A percentile compares a stretch with the other conserved stretches of the same genome.
Evolutionary conservation across 352 stramenopile genomes (phyloP).

Genomic region (Phytophthora pinifolia): DNA sequence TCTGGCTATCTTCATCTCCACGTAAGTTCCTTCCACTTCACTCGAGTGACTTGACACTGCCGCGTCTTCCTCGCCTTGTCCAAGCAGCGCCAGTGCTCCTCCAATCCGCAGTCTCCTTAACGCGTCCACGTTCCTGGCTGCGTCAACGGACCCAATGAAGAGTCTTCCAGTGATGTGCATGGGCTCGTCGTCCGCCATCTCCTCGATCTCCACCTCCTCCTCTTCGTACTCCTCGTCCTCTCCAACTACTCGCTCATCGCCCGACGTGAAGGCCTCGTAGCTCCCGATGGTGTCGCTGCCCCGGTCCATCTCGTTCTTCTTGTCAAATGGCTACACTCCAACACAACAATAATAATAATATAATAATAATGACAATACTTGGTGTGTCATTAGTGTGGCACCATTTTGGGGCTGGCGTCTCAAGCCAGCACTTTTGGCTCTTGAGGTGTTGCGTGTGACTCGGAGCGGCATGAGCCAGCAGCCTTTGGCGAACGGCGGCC

Average conservation of each 20-base stretch:
- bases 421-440: not conserved
- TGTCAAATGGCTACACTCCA: slow-evolving; percentile 6
- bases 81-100: slow-evolving; percentile 47
- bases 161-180: slow-evolving; percentile 49
- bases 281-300: too few species aligned
- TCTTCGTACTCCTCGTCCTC: slow-evolving; percentile 27
- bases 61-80: slow-evolving; percentile 23
- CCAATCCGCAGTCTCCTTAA: slow-evolving; percentile 40
- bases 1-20: slow-evolving; percentile 15
- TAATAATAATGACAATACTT: not conserved
- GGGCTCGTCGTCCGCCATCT: slow-evolving; percentile 56
- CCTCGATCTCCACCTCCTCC: slow-evolving; percentile 58
- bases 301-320: too few species aligned
- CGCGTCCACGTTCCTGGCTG: slow-evolving; percentile 45
- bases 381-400: not conserved
- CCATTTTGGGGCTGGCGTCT: too few species aligned
- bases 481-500: slow-evolving; percentile 17
- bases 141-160: slow-evolving; percentile 73
- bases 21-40: not conserved
- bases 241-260: slow-evolving; percentile 3
- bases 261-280: slow-evolving; percentile 17
- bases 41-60: slow-evolving; percentile 8
- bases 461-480: slow-evolving; percentile 23
- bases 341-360: not conserved
- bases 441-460: slow-evolving; percentile 1